phyloP scores from a whole-genome alignment of 2,329 filamentous ascomycete genomes.

The Phyllachora maydis region DNA sequence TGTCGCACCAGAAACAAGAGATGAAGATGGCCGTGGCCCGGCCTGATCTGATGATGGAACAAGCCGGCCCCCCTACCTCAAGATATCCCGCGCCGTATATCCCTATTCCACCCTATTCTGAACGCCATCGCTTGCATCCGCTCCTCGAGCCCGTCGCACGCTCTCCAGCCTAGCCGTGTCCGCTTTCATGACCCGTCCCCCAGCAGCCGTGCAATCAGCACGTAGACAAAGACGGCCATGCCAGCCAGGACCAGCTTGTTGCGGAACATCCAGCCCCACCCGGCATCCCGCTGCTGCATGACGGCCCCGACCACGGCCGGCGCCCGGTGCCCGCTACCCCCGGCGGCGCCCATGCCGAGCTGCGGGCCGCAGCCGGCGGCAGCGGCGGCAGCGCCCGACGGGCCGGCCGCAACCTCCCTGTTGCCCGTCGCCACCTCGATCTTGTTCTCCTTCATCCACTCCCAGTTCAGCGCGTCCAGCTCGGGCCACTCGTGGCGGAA shows the following conservation, averaged over 20 bases:
- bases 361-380: conserved; percentile 21
- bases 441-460: conserved; percentile 69
- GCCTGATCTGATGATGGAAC: too few relatives aligned
- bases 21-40: too few relatives aligned
- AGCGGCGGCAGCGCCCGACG: too few relatives aligned
- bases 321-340: conserved; percentile 41
- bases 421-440: conserved; percentile 62
- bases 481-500: conserved; percentile 84
- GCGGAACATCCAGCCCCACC: conserved; percentile 60
- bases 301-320: conserved; percentile 58
- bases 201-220: conserved; percentile 58
- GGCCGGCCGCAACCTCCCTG: conserved; percentile 25
- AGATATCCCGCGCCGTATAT: too few relatives aligned
- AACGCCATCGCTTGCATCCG: too few relatives aligned
- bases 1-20: too few relatives aligned
- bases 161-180: too few relatives aligned
- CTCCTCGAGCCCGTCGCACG: too few relatives aligned
- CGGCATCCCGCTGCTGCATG: conserved; percentile 57
- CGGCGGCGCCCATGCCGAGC: conserved; percentile 39
- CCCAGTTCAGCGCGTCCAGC: conserved; percentile 72
- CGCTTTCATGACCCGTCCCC: conserved; percentile 19
- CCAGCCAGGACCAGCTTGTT: conserved; percentile 62
- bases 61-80: too few relatives aligned
- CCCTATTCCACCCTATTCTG: too few relatives aligned
- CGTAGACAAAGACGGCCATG: conserved; percentile 58